Conservation (phyloP, 2,329 filamentous ascomycete species). For the Cytospora piceicola region DNA sequence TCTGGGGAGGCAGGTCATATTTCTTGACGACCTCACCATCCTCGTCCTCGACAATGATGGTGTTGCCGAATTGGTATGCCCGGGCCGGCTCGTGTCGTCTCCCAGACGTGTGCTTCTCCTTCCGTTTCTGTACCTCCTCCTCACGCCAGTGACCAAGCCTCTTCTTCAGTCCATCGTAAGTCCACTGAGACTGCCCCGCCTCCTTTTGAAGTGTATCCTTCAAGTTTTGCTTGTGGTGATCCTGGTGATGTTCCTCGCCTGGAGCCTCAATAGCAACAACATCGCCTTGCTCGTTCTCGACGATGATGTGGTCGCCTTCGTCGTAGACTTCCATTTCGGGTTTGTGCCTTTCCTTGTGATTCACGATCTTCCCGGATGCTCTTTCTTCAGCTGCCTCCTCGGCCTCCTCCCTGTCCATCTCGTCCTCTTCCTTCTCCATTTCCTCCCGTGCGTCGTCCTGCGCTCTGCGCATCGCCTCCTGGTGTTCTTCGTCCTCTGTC, state of each 20-base stretch:
- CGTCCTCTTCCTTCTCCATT: slow-evolving; percentile 39
- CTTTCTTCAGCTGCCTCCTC: slow-evolving; percentile 16
- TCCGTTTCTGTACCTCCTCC: slow-evolving; percentile 65
- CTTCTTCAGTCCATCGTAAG: slow-evolving; percentile 52
- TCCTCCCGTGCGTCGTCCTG: slow-evolving; percentile 32
- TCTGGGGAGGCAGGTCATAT: slow-evolving; percentile 70
- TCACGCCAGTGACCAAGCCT: slow-evolving; percentile 57
- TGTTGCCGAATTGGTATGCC: slow-evolving; percentile 85
- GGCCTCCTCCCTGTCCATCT: slow-evolving; percentile 13
- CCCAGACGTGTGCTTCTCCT: slow-evolving; percentile 59
- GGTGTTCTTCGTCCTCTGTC: slow-evolving; percentile 35
- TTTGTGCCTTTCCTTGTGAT: slow-evolving; percentile 9
- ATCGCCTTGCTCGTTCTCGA: slow-evolving; percentile 87
- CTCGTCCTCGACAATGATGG: slow-evolving; percentile 84
- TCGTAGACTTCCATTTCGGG: slow-evolving; percentile 70
- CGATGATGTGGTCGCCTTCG: slow-evolving; percentile 77
- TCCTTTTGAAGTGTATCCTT: slow-evolving; percentile 42
- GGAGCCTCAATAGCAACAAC: slow-evolving; percentile 69
- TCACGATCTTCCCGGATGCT: background rate
- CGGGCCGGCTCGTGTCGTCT: slow-evolving; percentile 72
- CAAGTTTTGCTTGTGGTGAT: slow-evolving; percentile 33
- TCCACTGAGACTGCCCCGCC: slow-evolving; percentile 45
- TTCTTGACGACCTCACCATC: slow-evolving; percentile 86
- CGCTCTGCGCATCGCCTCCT: slow-evolving; percentile 34
- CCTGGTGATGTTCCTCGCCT: slow-evolving; percentile 29